Base-by-base conservation (phyloP, 352 stramenopile species). In the Elongisporangium undulatum region DNA sequence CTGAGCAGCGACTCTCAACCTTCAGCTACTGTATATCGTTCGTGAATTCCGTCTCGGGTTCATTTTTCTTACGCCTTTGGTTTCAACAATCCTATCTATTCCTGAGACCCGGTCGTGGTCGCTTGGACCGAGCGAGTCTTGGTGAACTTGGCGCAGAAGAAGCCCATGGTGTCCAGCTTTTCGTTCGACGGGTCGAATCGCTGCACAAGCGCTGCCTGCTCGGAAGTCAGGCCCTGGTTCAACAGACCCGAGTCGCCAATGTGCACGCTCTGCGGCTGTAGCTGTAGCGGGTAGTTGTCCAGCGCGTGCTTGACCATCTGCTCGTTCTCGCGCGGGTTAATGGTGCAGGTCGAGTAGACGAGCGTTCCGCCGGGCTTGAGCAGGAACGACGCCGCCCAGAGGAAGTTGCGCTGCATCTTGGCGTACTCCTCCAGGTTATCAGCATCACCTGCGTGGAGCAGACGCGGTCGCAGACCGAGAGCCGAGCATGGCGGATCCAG, bases 301-400 rank as follows among this genome's bases (percentile, higher is more conserved):
- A 98, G 72, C 24, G 95, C 91, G 65, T 97, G 86, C 2, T 67
- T 68, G 24, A 98, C 92, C 79, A 98, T 97, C 51, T 85, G 69
- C 66, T 98, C 93, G 61, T 98, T 98, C 66, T 98, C 94, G 38
- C 76, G 71, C 2, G 87, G 77, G 64, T 97, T 96, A 55, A 98
- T 96, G 0, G 94, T 98, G 58, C 95, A 99, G 16, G 95, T 99
- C 26, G 86, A 97, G 68, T 98, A 99, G 34, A 97, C 94, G 56
- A 98, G 83, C 34, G 74, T 90, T 3, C 94, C 96, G 39, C 92
- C 92, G 49, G 74, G 71, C 63, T 98, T 97, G 7, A 99, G 77
- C 57, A 99, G 54, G 41, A 80, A 82, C 1, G 95, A 73, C 1
- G 94, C 94, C 12, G 91, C 86, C 69, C 83, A 88, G 19, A 96